Evolutionary conservation across 192 early-diverging fungal species (phyloP).

Genomic region (Umbelopsis sp.): DNA sequence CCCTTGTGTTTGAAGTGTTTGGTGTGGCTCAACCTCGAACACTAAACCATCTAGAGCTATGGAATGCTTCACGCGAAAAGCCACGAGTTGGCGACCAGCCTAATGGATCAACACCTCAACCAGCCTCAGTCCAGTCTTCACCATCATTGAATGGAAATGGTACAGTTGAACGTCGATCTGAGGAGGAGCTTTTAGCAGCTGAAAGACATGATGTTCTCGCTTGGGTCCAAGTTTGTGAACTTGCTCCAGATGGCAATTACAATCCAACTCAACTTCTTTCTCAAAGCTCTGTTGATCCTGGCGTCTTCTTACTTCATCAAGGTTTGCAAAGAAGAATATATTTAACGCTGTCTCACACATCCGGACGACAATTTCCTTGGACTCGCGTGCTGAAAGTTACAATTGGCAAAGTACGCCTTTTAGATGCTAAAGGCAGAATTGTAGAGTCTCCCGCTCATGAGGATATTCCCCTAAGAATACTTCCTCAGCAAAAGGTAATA

Average conservation of each 20-base stretch:
- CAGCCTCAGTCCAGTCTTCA: not conserved
- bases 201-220: slow-evolving; percentile 71
- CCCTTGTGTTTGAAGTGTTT: slow-evolving; percentile 56
- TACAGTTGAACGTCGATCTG: slow-evolving; percentile 34
- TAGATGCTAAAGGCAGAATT: slow-evolving; percentile 66
- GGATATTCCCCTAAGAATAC: slow-evolving; percentile 50
- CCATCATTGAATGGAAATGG: slow-evolving; percentile 3
- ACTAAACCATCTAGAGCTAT: slow-evolving; percentile 48
- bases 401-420: slow-evolving; percentile 51
- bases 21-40: slow-evolving; percentile 47
- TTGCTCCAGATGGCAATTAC: slow-evolving; percentile 66
- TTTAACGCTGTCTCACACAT: slow-evolving; percentile 67
- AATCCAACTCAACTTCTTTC: slow-evolving; percentile 57
- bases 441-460: slow-evolving; percentile 56
- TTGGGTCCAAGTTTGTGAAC: slow-evolving; percentile 71
- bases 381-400: slow-evolving; percentile 45
- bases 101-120: not conserved
- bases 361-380: slow-evolving; percentile 68
- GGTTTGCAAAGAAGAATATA: slow-evolving; percentile 74
- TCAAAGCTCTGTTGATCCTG: slow-evolving; percentile 47
- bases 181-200: slow-evolving; percentile 64
- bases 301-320: slow-evolving; percentile 71
- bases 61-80: slow-evolving; percentile 57
- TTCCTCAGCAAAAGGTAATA: slow-evolving; percentile 48
- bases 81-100: not conserved